Evolutionary conservation across 1,139 yeast species (phyloP).

Genomic region (Wickerhamiella infanticola): DNA sequence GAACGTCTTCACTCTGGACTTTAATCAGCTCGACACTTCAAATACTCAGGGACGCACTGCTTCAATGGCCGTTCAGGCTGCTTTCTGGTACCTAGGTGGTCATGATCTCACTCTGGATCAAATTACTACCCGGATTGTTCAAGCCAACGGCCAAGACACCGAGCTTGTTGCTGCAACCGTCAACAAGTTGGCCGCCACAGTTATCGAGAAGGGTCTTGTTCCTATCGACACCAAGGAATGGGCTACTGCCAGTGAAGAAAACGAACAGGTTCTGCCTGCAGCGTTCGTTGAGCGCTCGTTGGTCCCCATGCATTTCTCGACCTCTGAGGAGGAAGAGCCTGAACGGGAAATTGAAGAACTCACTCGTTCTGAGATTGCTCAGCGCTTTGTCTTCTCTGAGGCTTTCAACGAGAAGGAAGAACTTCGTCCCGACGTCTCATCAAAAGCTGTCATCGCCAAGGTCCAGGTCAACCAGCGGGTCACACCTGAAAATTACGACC

Average conservation of each 20-base stretch:
- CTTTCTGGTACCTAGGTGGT: constrained; percentile 59
- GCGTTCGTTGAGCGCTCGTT: constrained; percentile 30
- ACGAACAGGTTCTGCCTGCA: constrained; percentile 31
- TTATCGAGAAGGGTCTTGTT: constrained; percentile 21
- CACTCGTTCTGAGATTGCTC: constrained; percentile 44
- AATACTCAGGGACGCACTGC: constrained; percentile 66
- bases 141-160: constrained; percentile 67
- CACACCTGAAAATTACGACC: constrained; percentile 80
- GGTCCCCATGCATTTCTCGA: constrained; percentile 25
- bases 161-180: constrained; percentile 75
- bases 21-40: constrained; percentile 37
- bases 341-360: constrained; percentile 30
- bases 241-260: background rate
- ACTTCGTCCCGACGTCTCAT: constrained; percentile 84
- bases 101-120: constrained; percentile 47
- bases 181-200: constrained; percentile 37
- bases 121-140: constrained; percentile 63
- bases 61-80: constrained; percentile 61
- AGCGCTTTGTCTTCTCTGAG: constrained; percentile 65
- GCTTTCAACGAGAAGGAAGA: constrained; percentile 43
- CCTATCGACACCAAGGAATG: constrained; percentile 3
- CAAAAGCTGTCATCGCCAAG: constrained; percentile 69
- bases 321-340: constrained; percentile 17
- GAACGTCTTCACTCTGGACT: constrained; percentile 33
- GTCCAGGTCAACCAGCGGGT: constrained; percentile 86